These are phyloP conservation scores for Edhazardia aedis DNA, from an alignment of 371 early-diverging fungal species.

Conservation along the genomic window DNA sequence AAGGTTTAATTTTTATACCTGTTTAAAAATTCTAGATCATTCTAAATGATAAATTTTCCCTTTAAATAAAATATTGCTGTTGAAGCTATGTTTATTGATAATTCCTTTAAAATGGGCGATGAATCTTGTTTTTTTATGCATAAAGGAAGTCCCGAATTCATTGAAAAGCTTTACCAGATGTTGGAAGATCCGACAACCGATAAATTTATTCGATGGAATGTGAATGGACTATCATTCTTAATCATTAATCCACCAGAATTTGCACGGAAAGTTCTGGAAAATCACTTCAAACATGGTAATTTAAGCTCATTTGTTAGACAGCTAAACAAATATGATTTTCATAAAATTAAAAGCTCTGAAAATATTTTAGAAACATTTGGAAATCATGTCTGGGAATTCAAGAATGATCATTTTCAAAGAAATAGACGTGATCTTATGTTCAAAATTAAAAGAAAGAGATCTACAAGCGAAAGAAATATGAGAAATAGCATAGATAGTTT, in stretches of 20 bases:
- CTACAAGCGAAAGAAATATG: constrained; percentile 19
- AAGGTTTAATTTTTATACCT: no score
- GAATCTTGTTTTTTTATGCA: neutral
- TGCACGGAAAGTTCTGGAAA: constrained; percentile 28
- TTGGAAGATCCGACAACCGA: constrained; percentile 27
- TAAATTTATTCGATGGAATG: constrained; percentile 32
- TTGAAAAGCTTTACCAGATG: constrained; percentile 43
- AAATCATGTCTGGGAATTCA: constrained; percentile 35
- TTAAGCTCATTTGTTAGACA: constrained; percentile 46
- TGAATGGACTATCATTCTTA: constrained; percentile 27
- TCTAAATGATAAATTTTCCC: no score
- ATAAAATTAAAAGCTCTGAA: constrained; percentile 40
- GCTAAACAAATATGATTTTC: constrained; percentile 47
- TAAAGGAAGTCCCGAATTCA: constrained; percentile 17
- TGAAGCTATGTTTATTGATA: no score
- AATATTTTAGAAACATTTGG: constrained; percentile 20
- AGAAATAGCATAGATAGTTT: constrained; percentile 3
- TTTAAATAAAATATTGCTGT: no score
- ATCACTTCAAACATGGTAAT: constrained; percentile 42
- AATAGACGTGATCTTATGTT: constrained; percentile 23
- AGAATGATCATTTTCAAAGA: constrained; percentile 35
- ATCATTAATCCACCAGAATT: constrained; percentile 37
- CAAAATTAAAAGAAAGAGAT: constrained; percentile 39
- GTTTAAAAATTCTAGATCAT: no score
- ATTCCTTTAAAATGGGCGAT: no score